Percentiles rank a stretch among this genome's conserved stretches.
Conservation (phyloP, 805 yeast species). For the Candida dajiaensis region DNA sequence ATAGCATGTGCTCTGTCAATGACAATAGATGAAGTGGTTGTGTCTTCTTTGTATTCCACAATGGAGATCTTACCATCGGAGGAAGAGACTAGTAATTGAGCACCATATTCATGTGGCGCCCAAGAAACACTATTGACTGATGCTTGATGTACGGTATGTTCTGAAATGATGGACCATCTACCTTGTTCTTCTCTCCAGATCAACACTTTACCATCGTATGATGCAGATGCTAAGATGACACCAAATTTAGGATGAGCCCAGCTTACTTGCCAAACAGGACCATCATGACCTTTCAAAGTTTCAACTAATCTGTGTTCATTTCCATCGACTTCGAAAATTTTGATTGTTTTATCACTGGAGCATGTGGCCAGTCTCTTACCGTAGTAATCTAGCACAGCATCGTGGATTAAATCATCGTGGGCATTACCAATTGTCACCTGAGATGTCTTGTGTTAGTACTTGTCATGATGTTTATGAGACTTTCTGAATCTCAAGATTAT, state of each 20-base stretch:
- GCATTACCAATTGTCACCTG: constrained; percentile 85
- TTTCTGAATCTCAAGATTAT: too few species aligned
- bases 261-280: constrained; percentile 97
- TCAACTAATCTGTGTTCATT: constrained; percentile 77
- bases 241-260: constrained; percentile 99
- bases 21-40: constrained; percentile 54
- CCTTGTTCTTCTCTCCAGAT: constrained; percentile 94
- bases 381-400: constrained; percentile 94
- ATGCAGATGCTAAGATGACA: constrained; percentile 86
- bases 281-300: constrained; percentile 89
- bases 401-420: constrained; percentile 90
- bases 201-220: constrained; percentile 90
- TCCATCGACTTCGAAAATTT: constrained; percentile 86
- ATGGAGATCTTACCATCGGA: constrained; percentile 91
- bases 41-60: constrained; percentile 87
- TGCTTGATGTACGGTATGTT: constrained; percentile 85
- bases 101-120: constrained; percentile 98
- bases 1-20: constrained; percentile 75
- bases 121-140: constrained; percentile 91
- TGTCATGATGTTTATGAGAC: neutral
- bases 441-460: neutral
- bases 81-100: constrained; percentile 82
- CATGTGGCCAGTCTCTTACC: constrained; percentile 95
- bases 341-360: constrained; percentile 93
- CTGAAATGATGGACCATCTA: constrained; percentile 82